Evolutionary conservation across 495 filamentous ascomycete species (phyloP).

Genomic region (Hypoxylon intermedium): DNA sequence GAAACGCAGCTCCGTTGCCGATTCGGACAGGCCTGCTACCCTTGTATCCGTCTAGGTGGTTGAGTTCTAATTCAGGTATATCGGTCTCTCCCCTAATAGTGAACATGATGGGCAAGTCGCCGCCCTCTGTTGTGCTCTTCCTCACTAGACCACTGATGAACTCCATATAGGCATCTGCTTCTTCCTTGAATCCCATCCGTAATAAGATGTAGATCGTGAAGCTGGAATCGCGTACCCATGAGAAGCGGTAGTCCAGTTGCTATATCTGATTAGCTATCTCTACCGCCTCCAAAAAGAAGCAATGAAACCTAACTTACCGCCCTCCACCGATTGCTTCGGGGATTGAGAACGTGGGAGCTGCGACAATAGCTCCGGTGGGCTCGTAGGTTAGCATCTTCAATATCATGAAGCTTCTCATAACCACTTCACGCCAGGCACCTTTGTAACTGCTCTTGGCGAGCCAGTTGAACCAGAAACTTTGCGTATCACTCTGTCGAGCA

Average conservation of each 20-base stretch:
- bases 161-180: slow-evolving; percentile 75
- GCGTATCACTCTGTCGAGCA: slow-evolving; percentile 68
- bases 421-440: slow-evolving; percentile 73
- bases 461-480: slow-evolving; percentile 73
- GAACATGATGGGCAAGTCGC: slow-evolving; percentile 78
- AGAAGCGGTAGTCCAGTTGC: slow-evolving; percentile 82
- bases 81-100: slow-evolving; percentile 75
- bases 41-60: slow-evolving; percentile 72
- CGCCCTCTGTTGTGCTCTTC: slow-evolving; percentile 51
- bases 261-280: slow-evolving; percentile 25
- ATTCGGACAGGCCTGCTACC: slow-evolving; percentile 73
- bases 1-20: slow-evolving; percentile 75
- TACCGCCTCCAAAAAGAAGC: neutral
- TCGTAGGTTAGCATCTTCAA: slow-evolving; percentile 75
- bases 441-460: slow-evolving; percentile 71
- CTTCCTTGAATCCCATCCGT: slow-evolving; percentile 74
- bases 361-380: slow-evolving; percentile 58
- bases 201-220: slow-evolving; percentile 80
- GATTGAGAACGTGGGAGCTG: slow-evolving; percentile 65
- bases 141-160: slow-evolving; percentile 74
- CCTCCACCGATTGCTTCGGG: slow-evolving; percentile 74
- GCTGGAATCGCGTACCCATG: slow-evolving; percentile 75
- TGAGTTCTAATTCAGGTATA: slow-evolving; percentile 69
- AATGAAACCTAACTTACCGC: slow-evolving; percentile 41
- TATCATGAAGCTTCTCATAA: slow-evolving; percentile 71